A percentile compares a stretch with the other conserved stretches of the same genome.
These are phyloP conservation scores for Aethionema arabicum DNA, from an alignment of 345 rosid genomes.

Conservation along the genomic window DNA sequence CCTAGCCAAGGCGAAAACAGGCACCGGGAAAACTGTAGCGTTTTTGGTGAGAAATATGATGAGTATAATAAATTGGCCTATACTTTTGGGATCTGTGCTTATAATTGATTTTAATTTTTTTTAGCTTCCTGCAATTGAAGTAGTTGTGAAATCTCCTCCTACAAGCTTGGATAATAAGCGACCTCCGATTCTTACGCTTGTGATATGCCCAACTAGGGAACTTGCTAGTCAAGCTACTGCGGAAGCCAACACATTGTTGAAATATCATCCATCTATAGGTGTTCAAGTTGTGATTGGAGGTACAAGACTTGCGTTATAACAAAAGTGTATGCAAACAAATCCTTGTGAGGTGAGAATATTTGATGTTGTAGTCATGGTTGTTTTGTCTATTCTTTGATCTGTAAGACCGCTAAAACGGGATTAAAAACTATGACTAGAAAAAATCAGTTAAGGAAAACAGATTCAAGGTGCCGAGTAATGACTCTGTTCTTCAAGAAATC, in stretches of 20 bases:
- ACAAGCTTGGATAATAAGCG: constrained; percentile 63
- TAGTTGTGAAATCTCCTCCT: constrained; percentile 67
- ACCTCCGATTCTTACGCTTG: constrained; percentile 79
- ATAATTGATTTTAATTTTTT: constrained; percentile 24
- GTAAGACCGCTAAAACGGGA: too few species aligned
- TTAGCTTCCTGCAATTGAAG: constrained; percentile 96
- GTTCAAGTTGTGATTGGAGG: constrained; percentile 99
- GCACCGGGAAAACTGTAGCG: constrained; percentile 95
- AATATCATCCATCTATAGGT: constrained; percentile 87
- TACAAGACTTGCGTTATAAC: constrained; percentile 81
- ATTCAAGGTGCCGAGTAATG: too few species aligned
- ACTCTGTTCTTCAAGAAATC: too few species aligned
- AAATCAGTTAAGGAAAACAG: too few species aligned
- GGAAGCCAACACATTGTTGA: constrained; percentile 76
- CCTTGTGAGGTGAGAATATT: constrained; percentile 69
- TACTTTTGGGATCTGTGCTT: constrained; percentile 12
- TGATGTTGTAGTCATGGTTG: too few species aligned
- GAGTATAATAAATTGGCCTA: constrained; percentile 9
- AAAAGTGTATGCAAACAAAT: constrained; percentile 85
- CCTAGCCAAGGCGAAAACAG: constrained; percentile 95
- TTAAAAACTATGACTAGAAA: too few species aligned
- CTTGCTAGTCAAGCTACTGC: constrained; percentile 93
- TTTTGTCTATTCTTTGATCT: too few species aligned
- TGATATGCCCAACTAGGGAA: constrained; percentile 95
- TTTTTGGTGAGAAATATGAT: constrained; percentile 72